Conservation (phyloP, 139 green algal species). For the Pleodorina starrii region DNA sequence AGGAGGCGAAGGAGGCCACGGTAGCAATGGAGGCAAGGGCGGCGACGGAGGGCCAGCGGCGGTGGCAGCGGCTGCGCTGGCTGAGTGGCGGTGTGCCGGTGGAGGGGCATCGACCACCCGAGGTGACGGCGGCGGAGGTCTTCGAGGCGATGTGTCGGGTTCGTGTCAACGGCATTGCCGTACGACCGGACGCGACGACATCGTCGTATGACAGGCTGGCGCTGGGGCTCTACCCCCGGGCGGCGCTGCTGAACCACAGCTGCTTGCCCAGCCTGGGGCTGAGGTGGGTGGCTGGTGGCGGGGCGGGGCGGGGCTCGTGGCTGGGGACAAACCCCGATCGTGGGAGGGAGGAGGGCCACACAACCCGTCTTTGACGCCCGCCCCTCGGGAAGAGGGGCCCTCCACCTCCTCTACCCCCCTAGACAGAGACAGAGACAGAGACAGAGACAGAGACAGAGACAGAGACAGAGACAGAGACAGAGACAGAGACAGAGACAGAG, state of each 20-base stretch:
- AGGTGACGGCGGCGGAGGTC: conserved; percentile 7
- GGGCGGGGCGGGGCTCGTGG: no score
- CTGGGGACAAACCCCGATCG: no score
- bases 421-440: no score
- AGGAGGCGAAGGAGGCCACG: background rate
- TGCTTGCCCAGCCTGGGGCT: conserved; percentile 15
- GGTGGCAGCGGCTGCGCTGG: background rate
- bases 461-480: no score
- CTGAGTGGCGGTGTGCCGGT: background rate
- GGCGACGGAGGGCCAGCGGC: background rate
- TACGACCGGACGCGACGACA: conserved; percentile 6
- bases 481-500: no score
- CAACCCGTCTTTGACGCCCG: no score
- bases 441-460: no score
- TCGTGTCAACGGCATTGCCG: conserved; percentile 38
- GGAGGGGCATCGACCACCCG: background rate
- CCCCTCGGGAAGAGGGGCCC: no score
- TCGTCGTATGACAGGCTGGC: background rate
- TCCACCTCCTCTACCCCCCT: no score
- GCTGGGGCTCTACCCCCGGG: conserved; percentile 30
- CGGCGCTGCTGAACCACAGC: conserved; percentile 40
- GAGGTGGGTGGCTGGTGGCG: conserved; percentile 6
- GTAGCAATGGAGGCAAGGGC: background rate
- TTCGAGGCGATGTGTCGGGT: conserved; percentile 36
- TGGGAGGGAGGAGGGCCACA: no score